These are phyloP conservation scores for Brassica incana DNA, from an alignment of 345 rosid species.

Conservation along the genomic window DNA sequence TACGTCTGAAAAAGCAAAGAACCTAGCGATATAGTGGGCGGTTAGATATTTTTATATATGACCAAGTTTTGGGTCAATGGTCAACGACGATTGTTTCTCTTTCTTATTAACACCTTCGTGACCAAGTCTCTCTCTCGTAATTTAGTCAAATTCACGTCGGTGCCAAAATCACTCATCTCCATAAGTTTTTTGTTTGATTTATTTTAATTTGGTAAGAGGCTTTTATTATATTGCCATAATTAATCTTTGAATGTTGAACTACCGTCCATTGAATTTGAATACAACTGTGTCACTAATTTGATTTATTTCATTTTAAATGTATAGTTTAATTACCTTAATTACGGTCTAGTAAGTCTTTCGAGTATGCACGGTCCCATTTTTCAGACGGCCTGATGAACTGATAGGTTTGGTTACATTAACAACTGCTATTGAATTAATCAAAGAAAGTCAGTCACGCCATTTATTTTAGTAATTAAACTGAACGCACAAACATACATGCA, in stretches of 20 bases:
- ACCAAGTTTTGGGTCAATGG: slow-evolving; percentile 35
- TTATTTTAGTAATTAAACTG: background rate
- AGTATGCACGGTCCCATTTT: background rate
- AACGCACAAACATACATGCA: background rate
- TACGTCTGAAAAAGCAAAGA: slow-evolving; percentile 35
- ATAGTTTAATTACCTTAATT: background rate
- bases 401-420: background rate
- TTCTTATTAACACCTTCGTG: slow-evolving; percentile 26
- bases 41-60: slow-evolving; percentile 32
- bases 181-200: background rate
- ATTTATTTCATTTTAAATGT: background rate
- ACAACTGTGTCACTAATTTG: background rate
- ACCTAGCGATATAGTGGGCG: slow-evolving; percentile 32
- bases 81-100: slow-evolving; percentile 36
- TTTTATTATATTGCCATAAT: slow-evolving; percentile 32
- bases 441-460: background rate
- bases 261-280: background rate
- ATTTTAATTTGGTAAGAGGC: background rate
- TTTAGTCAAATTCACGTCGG: slow-evolving; percentile 39
- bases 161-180: slow-evolving; percentile 24
- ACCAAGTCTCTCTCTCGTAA: slow-evolving; percentile 34
- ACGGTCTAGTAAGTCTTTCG: background rate
- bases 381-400: background rate
- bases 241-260: background rate
- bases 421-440: background rate